These are phyloP conservation scores for Colletotrichum aenigma DNA, from an alignment of 2,329 filamentous ascomycete species.

Conservation along the genomic window DNA sequence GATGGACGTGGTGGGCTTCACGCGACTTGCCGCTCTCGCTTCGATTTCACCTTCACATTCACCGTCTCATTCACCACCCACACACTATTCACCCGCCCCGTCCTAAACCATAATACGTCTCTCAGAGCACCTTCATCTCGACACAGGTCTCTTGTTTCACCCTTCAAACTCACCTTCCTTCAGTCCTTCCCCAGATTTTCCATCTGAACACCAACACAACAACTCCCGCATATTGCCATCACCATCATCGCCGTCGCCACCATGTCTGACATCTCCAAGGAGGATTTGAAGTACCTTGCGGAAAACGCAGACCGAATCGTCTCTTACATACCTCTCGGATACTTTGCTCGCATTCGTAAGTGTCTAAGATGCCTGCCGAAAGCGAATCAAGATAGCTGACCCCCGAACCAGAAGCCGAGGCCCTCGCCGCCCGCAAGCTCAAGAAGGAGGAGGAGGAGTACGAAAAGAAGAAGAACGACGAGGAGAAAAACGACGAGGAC, in stretches of 20 bases:
- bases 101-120: accelerated
- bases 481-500: too few relatives aligned
- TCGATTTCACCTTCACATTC: neutral
- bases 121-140: neutral
- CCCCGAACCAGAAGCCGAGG: too few relatives aligned
- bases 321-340: neutral
- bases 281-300: neutral
- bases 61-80: neutral
- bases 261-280: neutral
- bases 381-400: too few relatives aligned
- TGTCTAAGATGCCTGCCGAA: too few relatives aligned
- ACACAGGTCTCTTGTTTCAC: accelerated
- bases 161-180: neutral
- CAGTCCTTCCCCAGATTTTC: neutral
- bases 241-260: neutral
- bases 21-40: neutral
- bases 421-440: neutral
- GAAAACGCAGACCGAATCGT: neutral
- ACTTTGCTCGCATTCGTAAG: neutral
- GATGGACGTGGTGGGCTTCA: accelerated
- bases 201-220: neutral
- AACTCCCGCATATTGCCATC: neutral
- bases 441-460: neutral
- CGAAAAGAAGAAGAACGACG: neutral
- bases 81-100: accelerated